Evolutionary conservation across 768 basidiomycete genomes (phyloP).

Genomic region (Termitomyces sp.): DNA sequence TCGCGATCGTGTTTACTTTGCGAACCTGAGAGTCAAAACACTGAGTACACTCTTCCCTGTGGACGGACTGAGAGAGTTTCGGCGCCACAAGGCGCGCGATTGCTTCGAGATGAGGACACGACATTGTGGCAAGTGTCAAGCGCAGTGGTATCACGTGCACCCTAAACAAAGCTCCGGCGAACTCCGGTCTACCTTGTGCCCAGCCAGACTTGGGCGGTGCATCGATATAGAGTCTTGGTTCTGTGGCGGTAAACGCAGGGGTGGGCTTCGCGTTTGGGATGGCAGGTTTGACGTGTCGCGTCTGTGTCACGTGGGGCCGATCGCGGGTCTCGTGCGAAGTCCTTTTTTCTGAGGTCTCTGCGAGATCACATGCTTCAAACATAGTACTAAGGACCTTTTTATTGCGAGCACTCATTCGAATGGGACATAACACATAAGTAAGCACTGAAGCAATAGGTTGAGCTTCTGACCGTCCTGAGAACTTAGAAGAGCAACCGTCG

Average conservation of each 20-base stretch:
- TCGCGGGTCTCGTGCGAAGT: neutral
- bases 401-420: no score
- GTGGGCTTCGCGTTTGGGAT: neutral
- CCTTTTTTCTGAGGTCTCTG: no score
- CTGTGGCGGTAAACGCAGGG: no score
- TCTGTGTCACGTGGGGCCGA: neutral
- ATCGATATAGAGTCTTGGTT: neutral
- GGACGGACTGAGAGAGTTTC: slow-evolving; percentile 63
- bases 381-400: no score
- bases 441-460: no score
- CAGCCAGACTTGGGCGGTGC: no score
- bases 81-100: slow-evolving; percentile 50
- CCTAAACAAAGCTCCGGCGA: neutral
- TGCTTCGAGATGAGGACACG: slow-evolving; percentile 50
- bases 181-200: neutral
- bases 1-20: neutral
- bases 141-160: neutral
- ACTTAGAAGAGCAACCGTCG: no score
- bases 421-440: no score
- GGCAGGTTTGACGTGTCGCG: neutral
- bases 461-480: no score
- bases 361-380: no score
- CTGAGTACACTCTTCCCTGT: slow-evolving; percentile 93
- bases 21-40: slow-evolving; percentile 92
- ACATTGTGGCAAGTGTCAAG: slow-evolving; percentile 18